Conservation (phyloP, 176 grass and related monocot species). For the Triticum timopheevii region DNA sequence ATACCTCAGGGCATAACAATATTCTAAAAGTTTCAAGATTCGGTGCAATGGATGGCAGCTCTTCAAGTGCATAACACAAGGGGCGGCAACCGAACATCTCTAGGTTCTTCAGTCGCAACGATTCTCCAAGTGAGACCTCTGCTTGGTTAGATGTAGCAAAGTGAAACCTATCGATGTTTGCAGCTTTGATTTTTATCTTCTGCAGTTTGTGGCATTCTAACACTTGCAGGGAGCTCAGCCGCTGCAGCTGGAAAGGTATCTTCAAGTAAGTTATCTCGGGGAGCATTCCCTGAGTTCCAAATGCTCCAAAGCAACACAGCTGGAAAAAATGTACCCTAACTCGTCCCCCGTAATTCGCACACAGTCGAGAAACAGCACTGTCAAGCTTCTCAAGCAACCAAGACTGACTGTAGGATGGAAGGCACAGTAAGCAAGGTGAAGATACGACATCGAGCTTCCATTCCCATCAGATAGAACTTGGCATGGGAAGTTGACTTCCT, state of each 20-base stretch:
- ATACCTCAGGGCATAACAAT: not conserved
- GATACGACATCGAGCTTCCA: not conserved
- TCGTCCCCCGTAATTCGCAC: not conserved
- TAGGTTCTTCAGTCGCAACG: not conserved
- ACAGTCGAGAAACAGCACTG: not conserved
- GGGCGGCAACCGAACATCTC: not conserved
- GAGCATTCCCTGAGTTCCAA: not conserved
- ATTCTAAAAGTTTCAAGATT: constrained; percentile 2
- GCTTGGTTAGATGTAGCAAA: not conserved
- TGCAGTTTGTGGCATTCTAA: not conserved
- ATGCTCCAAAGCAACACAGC: not conserved
- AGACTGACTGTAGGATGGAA: not conserved
- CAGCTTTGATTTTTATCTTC: not conserved
- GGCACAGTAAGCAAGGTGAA: not conserved
- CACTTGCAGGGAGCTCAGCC: not conserved
- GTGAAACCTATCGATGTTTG: not conserved
- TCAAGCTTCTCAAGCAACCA: not conserved
- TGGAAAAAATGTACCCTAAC: not conserved
- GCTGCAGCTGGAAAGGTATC: not conserved
- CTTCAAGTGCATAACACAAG: not conserved
- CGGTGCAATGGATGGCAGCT: not conserved
- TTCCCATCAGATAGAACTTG: not conserved
- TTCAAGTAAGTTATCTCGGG: not conserved
- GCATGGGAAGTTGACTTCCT: not conserved
- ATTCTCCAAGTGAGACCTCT: not conserved